Evolutionary conservation across 371 early-diverging fungal genomes (phyloP).

Genomic region (Mitosporidium daphniae): DNA sequence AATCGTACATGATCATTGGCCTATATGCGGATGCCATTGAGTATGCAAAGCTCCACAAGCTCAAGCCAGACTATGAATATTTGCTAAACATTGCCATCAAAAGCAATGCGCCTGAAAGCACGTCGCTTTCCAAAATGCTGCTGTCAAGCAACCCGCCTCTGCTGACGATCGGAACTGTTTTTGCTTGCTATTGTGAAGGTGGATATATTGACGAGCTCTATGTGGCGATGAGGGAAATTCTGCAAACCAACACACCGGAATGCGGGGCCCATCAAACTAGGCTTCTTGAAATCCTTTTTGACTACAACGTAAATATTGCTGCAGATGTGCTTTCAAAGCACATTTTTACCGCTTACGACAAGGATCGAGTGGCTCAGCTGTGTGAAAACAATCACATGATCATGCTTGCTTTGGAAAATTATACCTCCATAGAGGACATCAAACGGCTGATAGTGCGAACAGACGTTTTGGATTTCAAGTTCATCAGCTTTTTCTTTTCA

Average conservation of each 20-base stretch:
- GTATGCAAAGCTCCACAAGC: too few species aligned
- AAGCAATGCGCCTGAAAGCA: too few species aligned
- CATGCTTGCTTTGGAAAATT: conserved; percentile 79
- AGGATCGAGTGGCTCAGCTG: conserved; percentile 39
- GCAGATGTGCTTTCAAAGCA: conserved; percentile 76
- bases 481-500: conserved; percentile 32
- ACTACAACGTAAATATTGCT: conserved; percentile 80
- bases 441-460: conserved; percentile 70
- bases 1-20: too few species aligned
- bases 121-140: too few species aligned
- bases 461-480: conserved; percentile 29
- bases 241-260: conserved; percentile 49
- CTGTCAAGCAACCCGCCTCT: too few species aligned
- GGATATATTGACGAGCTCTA: too few species aligned
- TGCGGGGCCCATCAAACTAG: conserved; percentile 64
- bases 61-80: conserved; percentile 52
- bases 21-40: too few species aligned
- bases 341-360: conserved; percentile 72
- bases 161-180: too few species aligned
- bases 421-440: conserved; percentile 64
- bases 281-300: conserved; percentile 73
- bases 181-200: too few species aligned
- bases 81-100: too few species aligned
- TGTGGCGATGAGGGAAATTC: conserved; percentile 64
- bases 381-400: conserved; percentile 82